phyloP scores from a whole-genome alignment of 345 rosid species.

The Trapa bicornis region DNA sequence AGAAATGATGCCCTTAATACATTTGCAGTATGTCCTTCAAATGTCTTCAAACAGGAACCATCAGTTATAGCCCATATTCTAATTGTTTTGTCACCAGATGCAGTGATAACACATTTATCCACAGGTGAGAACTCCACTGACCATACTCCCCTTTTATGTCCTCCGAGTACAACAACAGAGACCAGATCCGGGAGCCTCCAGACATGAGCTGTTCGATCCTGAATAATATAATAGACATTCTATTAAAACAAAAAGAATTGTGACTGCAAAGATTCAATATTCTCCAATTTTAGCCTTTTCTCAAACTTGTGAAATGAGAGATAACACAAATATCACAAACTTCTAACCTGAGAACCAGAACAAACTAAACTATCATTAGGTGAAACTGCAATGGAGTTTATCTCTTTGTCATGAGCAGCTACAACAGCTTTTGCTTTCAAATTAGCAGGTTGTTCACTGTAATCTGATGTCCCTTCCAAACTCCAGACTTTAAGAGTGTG shows the following conservation, averaged over 20 bases:
- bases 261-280: background rate
- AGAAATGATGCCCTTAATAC: conserved; percentile 82
- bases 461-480: conserved; percentile 53
- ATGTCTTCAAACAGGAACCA: conserved; percentile 91
- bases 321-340: background rate
- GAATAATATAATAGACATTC: conserved; percentile 1
- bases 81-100: conserved; percentile 87
- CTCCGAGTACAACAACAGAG: conserved; percentile 60
- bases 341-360: conserved; percentile 84
- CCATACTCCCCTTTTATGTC: conserved; percentile 93
- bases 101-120: conserved; percentile 91
- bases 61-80: conserved; percentile 87
- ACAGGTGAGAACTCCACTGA: conserved; percentile 94
- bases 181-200: conserved; percentile 91
- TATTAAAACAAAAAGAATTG: background rate
- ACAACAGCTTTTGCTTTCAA: conserved; percentile 87
- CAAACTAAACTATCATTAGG: conserved; percentile 86
- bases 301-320: background rate
- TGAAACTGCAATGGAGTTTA: conserved; percentile 79
- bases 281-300: background rate
- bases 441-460: conserved; percentile 38
- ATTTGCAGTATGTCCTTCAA: conserved; percentile 91
- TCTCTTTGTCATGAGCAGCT: conserved; percentile 88
- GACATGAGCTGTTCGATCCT: conserved; percentile 95
- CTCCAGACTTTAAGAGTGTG: conserved; percentile 93